phyloP scores from a whole-genome alignment of 1,284 basidiomycete genomes.

The Trichosporon sp. region DNA sequence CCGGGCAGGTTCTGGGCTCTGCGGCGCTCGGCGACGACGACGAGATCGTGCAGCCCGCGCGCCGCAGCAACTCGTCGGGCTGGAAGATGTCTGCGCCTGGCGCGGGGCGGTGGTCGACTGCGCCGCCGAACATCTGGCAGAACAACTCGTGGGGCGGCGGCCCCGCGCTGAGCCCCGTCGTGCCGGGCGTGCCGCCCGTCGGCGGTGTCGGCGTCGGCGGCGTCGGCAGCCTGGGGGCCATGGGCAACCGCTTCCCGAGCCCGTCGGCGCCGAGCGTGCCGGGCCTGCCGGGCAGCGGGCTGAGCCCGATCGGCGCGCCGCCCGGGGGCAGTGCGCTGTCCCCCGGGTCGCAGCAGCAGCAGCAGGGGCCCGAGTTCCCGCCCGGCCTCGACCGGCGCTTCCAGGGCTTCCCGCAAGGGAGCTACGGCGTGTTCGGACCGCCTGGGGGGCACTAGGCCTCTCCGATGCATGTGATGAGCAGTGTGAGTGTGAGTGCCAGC shows the following conservation, averaged over 20 bases:
- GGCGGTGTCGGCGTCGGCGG: background rate
- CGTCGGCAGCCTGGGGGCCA: background rate
- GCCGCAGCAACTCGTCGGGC: slow-evolving; percentile 25
- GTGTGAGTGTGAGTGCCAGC: too few species aligned
- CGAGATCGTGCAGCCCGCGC: slow-evolving; percentile 35
- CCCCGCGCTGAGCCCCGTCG: background rate
- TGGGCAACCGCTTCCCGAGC: slow-evolving; percentile 3
- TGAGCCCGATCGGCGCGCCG: background rate
- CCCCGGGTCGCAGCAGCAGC: background rate
- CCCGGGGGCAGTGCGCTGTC: background rate
- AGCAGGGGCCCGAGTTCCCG: background rate
- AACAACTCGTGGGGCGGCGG: slow-evolving; percentile 3
- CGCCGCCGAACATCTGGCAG: slow-evolving; percentile 24
- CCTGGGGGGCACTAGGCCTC: background rate
- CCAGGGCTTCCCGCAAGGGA: background rate
- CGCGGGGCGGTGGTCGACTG: slow-evolving; percentile 35
- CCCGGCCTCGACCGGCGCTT: background rate
- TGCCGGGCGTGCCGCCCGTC: slow-evolving; percentile 1
- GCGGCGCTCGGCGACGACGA: slow-evolving; percentile 41
- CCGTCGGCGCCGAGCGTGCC: background rate
- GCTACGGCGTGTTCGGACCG: background rate
- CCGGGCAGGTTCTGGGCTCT: slow-evolving; percentile 37
- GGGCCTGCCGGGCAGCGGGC: background rate
- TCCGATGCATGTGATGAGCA: slow-evolving; percentile 2
- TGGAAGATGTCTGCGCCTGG: slow-evolving; percentile 31